phyloP scores from a whole-genome alignment of 805 yeast genomes.

The Candida michaelii region DNA sequence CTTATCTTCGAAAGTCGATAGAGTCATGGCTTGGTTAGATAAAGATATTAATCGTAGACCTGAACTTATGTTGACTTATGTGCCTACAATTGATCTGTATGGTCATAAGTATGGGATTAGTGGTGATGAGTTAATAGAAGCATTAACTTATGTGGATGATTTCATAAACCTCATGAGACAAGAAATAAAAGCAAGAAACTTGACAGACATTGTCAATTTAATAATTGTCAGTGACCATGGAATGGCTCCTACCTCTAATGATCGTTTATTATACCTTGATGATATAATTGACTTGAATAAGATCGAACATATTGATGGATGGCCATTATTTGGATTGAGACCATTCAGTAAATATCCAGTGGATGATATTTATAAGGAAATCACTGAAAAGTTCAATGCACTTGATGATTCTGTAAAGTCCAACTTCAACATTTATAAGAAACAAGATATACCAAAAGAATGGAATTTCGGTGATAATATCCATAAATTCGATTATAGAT shows the following conservation, averaged over 20 bases:
- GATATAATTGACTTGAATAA: constrained; percentile 57
- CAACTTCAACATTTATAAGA: constrained; percentile 48
- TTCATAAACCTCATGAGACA: constrained; percentile 52
- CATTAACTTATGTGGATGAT: constrained; percentile 62
- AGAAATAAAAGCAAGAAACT: constrained; percentile 53
- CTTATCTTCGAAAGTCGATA: constrained; percentile 53
- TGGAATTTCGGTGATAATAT: constrained; percentile 55
- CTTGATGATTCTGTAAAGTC: constrained; percentile 16
- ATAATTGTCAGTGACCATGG: constrained; percentile 89
- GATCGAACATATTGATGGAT: constrained; percentile 70
- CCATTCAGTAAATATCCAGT: constrained; percentile 45
- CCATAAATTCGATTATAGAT: constrained; percentile 52
- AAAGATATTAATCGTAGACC: constrained; percentile 56
- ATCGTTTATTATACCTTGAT: constrained; percentile 68
- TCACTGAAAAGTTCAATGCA: constrained; percentile 23
- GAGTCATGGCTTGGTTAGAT: constrained; percentile 71
- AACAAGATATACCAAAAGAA: constrained; percentile 53
- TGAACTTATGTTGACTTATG: constrained; percentile 72
- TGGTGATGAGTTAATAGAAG: constrained; percentile 56
- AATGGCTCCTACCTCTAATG: constrained; percentile 82
- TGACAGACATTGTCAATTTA: constrained; percentile 67
- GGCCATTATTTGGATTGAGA: constrained; percentile 82
- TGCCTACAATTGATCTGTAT: constrained; percentile 76
- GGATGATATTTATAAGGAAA: constrained; percentile 47
- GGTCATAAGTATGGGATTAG: constrained; percentile 74